These are phyloP conservation scores for Collybia sordida DNA, from an alignment of 768 basidiomycete genomes.

Conservation along the genomic window DNA sequence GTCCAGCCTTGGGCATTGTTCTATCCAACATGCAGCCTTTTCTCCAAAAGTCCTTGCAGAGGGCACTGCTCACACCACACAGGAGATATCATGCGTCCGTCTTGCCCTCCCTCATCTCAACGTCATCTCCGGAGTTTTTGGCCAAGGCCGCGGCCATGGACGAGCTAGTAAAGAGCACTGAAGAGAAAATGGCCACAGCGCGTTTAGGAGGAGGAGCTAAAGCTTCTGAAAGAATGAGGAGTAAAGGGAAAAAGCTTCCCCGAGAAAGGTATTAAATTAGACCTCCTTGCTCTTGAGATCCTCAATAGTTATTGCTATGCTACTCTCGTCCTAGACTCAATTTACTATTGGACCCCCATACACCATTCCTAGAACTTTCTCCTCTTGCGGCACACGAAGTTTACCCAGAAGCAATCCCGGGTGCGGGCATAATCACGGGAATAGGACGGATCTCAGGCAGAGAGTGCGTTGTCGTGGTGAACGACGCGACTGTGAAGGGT, in stretches of 20 bases:
- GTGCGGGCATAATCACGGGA: conserved; percentile 90
- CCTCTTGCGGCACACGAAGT: conserved; percentile 85
- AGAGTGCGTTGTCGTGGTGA: conserved; percentile 90
- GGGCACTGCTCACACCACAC: conserved; percentile 17
- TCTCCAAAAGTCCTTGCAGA: conserved; percentile 14
- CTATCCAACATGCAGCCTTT: conserved; percentile 16
- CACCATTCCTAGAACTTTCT: conserved; percentile 89
- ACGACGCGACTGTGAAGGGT: conserved; percentile 92
- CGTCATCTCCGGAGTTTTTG: conserved; percentile 68
- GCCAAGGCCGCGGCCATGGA: conserved; percentile 71
- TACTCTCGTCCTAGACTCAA: conserved; percentile 47
- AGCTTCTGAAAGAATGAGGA: conserved; percentile 71
- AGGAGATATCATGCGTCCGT: conserved; percentile 68
- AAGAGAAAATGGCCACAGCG: conserved; percentile 54
- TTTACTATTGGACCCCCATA: conserved; percentile 77
- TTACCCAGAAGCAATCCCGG: conserved; percentile 79
- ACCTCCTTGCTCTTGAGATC: background rate
- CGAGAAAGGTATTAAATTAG: conserved; percentile 67
- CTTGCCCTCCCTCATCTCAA: conserved; percentile 70
- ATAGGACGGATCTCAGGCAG: conserved; percentile 74
- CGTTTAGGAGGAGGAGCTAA: conserved; percentile 75
- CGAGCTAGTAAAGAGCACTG: conserved; percentile 61
- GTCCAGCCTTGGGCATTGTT: background rate
- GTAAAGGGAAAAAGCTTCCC: conserved; percentile 79
- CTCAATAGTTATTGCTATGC: background rate